Conservation (phyloP, 2,329 filamentous ascomycete genomes). For the Aspergillus tubingensis region DNA sequence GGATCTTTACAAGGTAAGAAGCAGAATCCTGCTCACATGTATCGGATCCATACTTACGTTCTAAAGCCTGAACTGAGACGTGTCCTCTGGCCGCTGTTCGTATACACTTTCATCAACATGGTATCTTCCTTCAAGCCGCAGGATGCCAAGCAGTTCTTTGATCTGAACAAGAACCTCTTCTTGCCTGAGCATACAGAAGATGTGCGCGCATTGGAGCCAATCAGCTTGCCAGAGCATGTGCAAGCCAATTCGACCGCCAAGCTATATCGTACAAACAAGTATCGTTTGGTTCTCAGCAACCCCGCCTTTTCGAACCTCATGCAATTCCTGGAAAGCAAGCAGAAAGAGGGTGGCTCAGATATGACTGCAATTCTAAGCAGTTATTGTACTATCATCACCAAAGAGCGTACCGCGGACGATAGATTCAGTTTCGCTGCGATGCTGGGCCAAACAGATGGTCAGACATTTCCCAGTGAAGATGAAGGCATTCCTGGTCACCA, state of each 20-base stretch:
- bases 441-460: slow-evolving; percentile 56
- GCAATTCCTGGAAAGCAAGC: slow-evolving; percentile 85
- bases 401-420: slow-evolving; percentile 60
- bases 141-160: slow-evolving; percentile 74
- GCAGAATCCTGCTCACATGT: slow-evolving; percentile 16
- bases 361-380: slow-evolving; percentile 72
- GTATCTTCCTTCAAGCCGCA: slow-evolving; percentile 69
- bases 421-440: slow-evolving; percentile 62
- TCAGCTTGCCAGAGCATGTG: slow-evolving; percentile 77
- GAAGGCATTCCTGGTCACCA: slow-evolving; percentile 70
- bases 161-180: slow-evolving; percentile 68
- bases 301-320: slow-evolving; percentile 81
- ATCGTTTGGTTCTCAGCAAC: slow-evolving; percentile 84
- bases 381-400: slow-evolving; percentile 60
- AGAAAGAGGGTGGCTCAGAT: slow-evolving; percentile 75
- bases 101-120: slow-evolving; percentile 86
- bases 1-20: slow-evolving; percentile 82
- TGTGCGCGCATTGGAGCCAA: slow-evolving; percentile 69
- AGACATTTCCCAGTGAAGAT: slow-evolving; percentile 64
- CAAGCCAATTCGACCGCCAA: slow-evolving; percentile 74
- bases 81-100: slow-evolving; percentile 88
- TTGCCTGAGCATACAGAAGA: slow-evolving; percentile 79
- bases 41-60: slow-evolving; percentile 9
- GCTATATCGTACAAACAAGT: slow-evolving; percentile 82
- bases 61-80: slow-evolving; percentile 78